phyloP scores from a whole-genome alignment of 805 yeast species.

The Wickerhamiella sorbophila region DNA sequence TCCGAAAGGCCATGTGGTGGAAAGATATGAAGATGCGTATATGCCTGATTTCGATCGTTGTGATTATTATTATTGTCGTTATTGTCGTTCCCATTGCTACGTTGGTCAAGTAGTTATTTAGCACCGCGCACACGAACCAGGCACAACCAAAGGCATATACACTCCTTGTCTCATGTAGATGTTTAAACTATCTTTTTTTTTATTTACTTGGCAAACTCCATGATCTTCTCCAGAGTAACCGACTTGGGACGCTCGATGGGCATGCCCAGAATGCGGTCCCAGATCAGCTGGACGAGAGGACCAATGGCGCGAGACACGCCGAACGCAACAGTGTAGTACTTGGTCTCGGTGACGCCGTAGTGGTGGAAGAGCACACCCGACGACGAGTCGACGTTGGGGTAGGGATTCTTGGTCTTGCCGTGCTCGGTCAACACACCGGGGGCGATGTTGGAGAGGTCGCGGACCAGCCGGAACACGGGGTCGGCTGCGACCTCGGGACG shows the following conservation, averaged over 20 bases:
- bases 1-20: slow-evolving; percentile 98
- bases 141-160: too few relatives aligned
- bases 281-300: slow-evolving; percentile 61
- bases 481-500: slow-evolving; percentile 43
- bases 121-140: too few relatives aligned
- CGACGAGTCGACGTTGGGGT: slow-evolving; percentile 71
- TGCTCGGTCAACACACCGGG: slow-evolving; percentile 62
- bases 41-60: slow-evolving; percentile 65
- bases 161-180: background rate
- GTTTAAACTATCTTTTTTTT: background rate
- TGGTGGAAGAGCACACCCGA: slow-evolving; percentile 68
- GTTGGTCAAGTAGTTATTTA: slow-evolving; percentile 38
- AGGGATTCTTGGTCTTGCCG: slow-evolving; percentile 77
- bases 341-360: slow-evolving; percentile 60
- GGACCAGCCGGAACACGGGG: slow-evolving; percentile 51
- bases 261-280: slow-evolving; percentile 63
- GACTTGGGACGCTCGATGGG: slow-evolving; percentile 74
- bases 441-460: slow-evolving; percentile 51
- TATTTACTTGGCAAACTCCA: slow-evolving; percentile 14
- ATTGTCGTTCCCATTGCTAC: slow-evolving; percentile 87
- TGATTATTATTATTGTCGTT: slow-evolving; percentile 70
- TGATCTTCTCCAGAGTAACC: slow-evolving; percentile 31
- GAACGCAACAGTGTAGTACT: slow-evolving; percentile 67
- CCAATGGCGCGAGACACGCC: slow-evolving; percentile 76
- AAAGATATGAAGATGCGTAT: slow-evolving; percentile 93